Percentiles rank a stretch among this genome's conserved stretches.
phyloP scores from a whole-genome alignment of 306 rosid genomes.

The Crotalaria pallida region DNA sequence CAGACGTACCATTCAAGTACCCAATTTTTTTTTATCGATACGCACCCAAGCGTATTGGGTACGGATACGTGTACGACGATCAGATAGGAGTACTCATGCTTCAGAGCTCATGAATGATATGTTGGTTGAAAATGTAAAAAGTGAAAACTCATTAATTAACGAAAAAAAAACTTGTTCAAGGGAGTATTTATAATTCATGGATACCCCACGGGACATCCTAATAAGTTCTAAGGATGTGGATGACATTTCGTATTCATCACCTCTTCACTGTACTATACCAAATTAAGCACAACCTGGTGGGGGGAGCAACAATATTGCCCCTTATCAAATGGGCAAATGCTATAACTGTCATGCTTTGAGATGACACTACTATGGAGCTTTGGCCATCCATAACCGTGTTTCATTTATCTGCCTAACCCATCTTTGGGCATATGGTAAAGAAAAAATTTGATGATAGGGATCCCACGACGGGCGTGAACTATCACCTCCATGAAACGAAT shows the following conservation, averaged over 20 bases:
- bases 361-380: constrained; percentile 34
- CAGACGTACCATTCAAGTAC: no score
- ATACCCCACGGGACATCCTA: not conserved
- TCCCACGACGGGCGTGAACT: constrained; percentile 33
- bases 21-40: no score
- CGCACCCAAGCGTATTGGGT: no score
- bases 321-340: not conserved
- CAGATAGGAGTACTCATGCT: no score
- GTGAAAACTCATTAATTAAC: no score
- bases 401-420: constrained; percentile 17
- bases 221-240: not conserved
- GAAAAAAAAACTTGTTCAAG: not conserved
- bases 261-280: not conserved
- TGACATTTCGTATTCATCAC: not conserved
- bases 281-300: constrained; percentile 16
- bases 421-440: not conserved
- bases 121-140: no score
- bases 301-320: not conserved
- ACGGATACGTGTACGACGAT: no score
- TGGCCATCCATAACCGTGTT: not conserved
- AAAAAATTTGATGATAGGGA: constrained; percentile 36
- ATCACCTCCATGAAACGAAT: constrained; percentile 18
- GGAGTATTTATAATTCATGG: not conserved
- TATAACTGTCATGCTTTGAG: constrained; percentile 20
- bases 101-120: no score